phyloP scores from a whole-genome alignment of 306 rosid species.

The Ziziphus jujuba region DNA sequence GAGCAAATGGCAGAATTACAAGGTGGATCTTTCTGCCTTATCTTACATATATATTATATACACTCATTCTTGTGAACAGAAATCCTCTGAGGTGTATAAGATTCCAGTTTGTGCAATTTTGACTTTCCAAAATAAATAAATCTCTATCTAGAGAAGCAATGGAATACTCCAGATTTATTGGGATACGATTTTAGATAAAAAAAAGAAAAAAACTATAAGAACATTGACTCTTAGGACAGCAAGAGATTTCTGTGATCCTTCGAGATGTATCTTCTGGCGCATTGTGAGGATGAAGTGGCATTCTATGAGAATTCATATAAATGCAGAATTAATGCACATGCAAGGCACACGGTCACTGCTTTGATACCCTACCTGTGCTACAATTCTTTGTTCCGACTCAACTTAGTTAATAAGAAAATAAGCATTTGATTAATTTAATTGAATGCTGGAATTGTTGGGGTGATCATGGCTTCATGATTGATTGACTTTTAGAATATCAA shows the following conservation, averaged over 20 bases:
- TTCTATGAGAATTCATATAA: constrained; percentile 20
- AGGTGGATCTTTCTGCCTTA: too few species aligned
- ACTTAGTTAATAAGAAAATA: constrained; percentile 2
- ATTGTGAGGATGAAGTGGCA: constrained; percentile 32
- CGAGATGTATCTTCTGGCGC: constrained; percentile 23
- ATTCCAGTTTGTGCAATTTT: constrained; percentile 4
- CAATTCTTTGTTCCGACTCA: constrained; percentile 5
- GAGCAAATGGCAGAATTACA: background rate
- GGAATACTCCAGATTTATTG: constrained; percentile 53
- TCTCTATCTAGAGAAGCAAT: constrained; percentile 1
- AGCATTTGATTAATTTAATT: constrained; percentile 14
- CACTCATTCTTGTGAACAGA: constrained; percentile 27
- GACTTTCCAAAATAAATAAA: too few species aligned
- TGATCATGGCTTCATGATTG: constrained; percentile 30
- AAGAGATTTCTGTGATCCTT: constrained; percentile 11
- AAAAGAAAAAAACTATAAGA: constrained; percentile 25
- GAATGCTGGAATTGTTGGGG: constrained; percentile 7
- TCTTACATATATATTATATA: too few species aligned
- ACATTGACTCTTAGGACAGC: constrained; percentile 25
- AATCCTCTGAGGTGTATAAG: constrained; percentile 21
- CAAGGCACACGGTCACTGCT: constrained; percentile 9
- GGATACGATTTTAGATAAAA: constrained; percentile 41
- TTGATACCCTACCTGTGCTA: background rate
- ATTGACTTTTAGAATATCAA: constrained; percentile 29
- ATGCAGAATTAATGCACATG: constrained; percentile 13